Base-by-base conservation (phyloP, 2,329 filamentous ascomycete species). In the Botrytis elliptica region DNA sequence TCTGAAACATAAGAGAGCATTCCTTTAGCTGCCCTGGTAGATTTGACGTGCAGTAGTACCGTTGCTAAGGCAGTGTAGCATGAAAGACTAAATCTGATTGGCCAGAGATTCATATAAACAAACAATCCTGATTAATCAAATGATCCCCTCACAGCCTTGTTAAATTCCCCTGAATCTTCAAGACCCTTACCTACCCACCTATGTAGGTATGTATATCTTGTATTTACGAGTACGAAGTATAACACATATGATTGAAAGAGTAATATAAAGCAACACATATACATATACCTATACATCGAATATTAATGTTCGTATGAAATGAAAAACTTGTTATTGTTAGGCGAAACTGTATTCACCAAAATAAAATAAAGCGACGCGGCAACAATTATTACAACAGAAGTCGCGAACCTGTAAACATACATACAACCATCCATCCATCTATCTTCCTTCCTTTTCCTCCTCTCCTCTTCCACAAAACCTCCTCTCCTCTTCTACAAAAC, bases 1-100 rank as follows among this genome's bases (percentile, higher is more conserved):
- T 22, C 18, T 64, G 40, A 64, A 63, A 63, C 38, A 40, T 18
- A 55, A 55, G 49, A 55, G n/a, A 14, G 12, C 6, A 55, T 55
- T 9, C n/a, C 4, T 18, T n/a, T 55, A 16, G 10, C 22, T 55
- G 5, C n/a, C 52, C 52, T 42, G 60, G 38, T 18, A n/a, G n/a
- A 18, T 44, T 64, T 64, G 62, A 64, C 38, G n/a, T 65, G 63
- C 63, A 65, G 63, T 63, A 63, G 25, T 64, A 44, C 40, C 25
- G 40, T 44, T 64, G 40, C 40, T 65, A 65, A 46, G 63, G 9
- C 5, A 65, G 40, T 64, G 16, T 25, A 25, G 42, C 2, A 36
- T 46, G 10, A 25, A 46, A 36, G 29, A 3, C 44, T 20, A 29
- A 20, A 36, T 46, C 44, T n/a, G 3, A 52, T 36, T 18, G 22